These are phyloP conservation scores for Fusarium pininemorale DNA, from an alignment of 2,329 filamentous ascomycete species.

Conservation along the genomic window DNA sequence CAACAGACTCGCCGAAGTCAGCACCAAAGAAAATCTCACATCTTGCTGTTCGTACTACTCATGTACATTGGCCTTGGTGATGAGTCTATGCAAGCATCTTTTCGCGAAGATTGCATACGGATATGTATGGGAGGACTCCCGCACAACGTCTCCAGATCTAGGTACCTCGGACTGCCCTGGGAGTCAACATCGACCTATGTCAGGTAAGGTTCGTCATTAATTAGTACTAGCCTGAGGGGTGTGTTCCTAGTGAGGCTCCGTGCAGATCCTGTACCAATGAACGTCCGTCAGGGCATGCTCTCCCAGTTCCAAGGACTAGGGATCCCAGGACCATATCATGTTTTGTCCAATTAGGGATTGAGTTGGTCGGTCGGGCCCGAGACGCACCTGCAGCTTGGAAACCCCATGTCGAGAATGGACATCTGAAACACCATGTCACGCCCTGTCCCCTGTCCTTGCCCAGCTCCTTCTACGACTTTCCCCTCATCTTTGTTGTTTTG, in stretches of 20 bases:
- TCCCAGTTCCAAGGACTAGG: conserved; percentile 30
- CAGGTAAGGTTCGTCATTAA: not conserved
- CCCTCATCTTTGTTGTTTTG: conserved; percentile 17
- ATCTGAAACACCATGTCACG: conserved; percentile 30
- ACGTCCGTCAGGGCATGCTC: not conserved
- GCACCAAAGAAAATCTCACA: not conserved
- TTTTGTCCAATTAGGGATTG: conserved; percentile 15
- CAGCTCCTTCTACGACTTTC: conserved; percentile 8
- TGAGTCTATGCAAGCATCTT: not conserved
- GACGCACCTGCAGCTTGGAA: conserved; percentile 32
- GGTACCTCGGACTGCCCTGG: not conserved
- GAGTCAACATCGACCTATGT: not conserved
- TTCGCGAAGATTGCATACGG: not conserved
- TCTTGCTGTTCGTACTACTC: not conserved
- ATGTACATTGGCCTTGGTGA: not conserved
- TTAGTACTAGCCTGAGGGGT: not conserved
- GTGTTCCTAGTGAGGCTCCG: not conserved
- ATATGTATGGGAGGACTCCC: not conserved
- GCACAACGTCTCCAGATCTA: not conserved
- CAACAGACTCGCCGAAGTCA: not conserved
- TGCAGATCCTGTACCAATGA: conserved; percentile 23
- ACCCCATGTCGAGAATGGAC: conserved; percentile 24
- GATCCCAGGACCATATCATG: conserved; percentile 17
- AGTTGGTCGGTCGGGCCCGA: conserved; percentile 8
- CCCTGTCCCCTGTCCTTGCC: conserved; percentile 1